Evolutionary conservation across 345 rosid species (phyloP), one percentile per base, ranked within the genome.

Genomic region (Citrus mangshanensis): DNA sequence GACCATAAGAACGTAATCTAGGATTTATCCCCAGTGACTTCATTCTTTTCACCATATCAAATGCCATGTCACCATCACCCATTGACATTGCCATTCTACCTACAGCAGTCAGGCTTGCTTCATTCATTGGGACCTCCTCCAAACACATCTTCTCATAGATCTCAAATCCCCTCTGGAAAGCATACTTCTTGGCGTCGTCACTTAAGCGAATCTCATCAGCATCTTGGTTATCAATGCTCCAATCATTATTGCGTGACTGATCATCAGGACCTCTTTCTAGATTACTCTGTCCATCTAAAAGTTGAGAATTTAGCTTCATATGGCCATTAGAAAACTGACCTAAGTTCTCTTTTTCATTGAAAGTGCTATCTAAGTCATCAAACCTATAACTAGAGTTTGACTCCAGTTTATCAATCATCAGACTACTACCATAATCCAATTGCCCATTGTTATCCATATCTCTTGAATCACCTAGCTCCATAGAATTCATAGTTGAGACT

Each of bases 11-110:
- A 68, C 93, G 79, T 80, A 92, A 74, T 83, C 82, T 79, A 75
- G 96, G 93, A 68, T 73, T 88, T 82, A 92, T 82, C 65, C 90
- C 89, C 30, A 84, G n/a, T 34, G 67, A 40, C 65, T 80, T 82
- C 93, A 92, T 92, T 83, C 83, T 77, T 87, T 89, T 92, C 80
- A 92, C 93, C 89, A 79, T 71, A 78, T 88, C 90, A 79, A 92
- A 89, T n/a, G 96, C 92, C 93, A 85, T 80, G 63, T 90, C 89
- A 59, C 90, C 92, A 82, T 92, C 80, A 55, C 85, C 87, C 78
- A 81, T 84, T 38, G 93, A 82, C 87, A 76, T 84, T 5, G 93
- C 96, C 91, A 90, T 88, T 81, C 93, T 92, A 51, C 91, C 91
- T 63, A 89, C 85, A 72, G 92, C 83, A 38, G 92, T 92, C 74